Base-by-base conservation (phyloP, 176 grass and related monocot genomes). In the Coix lacrymajobi region DNA sequence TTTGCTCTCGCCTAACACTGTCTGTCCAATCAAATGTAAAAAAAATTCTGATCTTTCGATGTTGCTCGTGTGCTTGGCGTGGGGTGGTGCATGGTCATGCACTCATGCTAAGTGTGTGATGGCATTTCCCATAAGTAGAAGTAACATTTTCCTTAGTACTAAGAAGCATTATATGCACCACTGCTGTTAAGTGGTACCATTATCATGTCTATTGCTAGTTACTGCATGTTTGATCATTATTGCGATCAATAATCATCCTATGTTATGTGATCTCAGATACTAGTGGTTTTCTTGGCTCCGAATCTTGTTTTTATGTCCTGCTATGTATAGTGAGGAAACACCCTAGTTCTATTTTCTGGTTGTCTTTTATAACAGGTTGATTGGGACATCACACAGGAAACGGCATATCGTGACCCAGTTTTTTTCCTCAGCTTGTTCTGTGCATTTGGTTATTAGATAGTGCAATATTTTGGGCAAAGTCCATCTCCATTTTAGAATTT, bases 1-100 rank as follows among this genome's bases (percentile, higher is more conserved):
- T 79, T 75, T 79, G 7, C 76, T 9, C 25, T 79, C 44, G 84
- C 75, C 75, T 90, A 87, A 87, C 84, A 51, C 45, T 62, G 26
- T 75, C 60, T 79, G 37, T 72, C 67, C 84, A 90, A 83, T 75
- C 68, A 75, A 24, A 68, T 28, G 16, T 60, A 67, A 30, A 52
- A 67, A 84, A 19, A 51, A 58, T 67, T 78, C 8, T 58, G 8
- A 11, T 66, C 29, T 74, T 71, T 86, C 10, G 0, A 30, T 72
- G 17, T 24, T 64, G 66, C 51, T 58, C 16, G 16, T 25, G 13
- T 79, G 66, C 67, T 73, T 78, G 68, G 28, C 1, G 25, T 46
- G 4, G 12, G 32, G 61, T 86, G 58, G 74, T 73, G 73, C 49
- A 79, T 78, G 20, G 31, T 32, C 40, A 79, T 66, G 24, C 10